Percentiles rank a stretch among this genome's conserved stretches.
phyloP scores from a whole-genome alignment of 2,329 filamentous ascomycete species.

The Cryphonectria carpinicola region DNA sequence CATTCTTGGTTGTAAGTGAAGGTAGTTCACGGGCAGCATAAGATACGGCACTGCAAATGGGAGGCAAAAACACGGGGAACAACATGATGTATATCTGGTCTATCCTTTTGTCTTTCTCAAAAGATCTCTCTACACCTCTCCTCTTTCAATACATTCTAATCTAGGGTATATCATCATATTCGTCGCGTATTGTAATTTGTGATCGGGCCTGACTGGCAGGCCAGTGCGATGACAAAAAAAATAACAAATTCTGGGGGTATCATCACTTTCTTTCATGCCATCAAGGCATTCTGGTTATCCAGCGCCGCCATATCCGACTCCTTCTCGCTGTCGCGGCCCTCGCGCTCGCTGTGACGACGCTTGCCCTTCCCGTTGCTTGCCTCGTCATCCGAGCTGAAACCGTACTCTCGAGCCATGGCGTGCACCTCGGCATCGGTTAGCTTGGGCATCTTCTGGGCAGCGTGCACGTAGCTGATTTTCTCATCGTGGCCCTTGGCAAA shows the following conservation, averaged over 20 bases:
- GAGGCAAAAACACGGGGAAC: no score
- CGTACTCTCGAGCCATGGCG: conserved; percentile 28
- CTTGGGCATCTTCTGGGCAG: conserved; percentile 25
- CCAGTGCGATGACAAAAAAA: not conserved
- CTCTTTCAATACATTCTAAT: not conserved
- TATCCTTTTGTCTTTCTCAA: not conserved
- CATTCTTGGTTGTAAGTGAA: no score
- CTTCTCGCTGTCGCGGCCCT: conserved; percentile 21
- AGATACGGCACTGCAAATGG: no score
- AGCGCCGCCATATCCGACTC: conserved; percentile 15
- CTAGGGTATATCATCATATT: not conserved
- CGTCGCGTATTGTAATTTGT: not conserved
- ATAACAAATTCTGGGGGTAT: not conserved
- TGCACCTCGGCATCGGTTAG: conserved; percentile 21
- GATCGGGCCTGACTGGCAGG: not conserved
- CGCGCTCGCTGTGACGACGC: conserved; percentile 14
- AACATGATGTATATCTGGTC: not conserved
- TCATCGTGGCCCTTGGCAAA: conserved; percentile 33
- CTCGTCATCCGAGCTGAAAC: conserved; percentile 29
- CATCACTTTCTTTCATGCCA: conserved; percentile 16
- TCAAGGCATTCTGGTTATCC: conserved; percentile 22
- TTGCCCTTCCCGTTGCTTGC: conserved; percentile 9
- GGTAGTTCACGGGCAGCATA: no score
- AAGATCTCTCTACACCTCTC: not conserved
- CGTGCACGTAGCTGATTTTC: conserved; percentile 24